Evolutionary conservation across 306 rosid genomes (phyloP).

Genomic region (Glycine latifolia): DNA sequence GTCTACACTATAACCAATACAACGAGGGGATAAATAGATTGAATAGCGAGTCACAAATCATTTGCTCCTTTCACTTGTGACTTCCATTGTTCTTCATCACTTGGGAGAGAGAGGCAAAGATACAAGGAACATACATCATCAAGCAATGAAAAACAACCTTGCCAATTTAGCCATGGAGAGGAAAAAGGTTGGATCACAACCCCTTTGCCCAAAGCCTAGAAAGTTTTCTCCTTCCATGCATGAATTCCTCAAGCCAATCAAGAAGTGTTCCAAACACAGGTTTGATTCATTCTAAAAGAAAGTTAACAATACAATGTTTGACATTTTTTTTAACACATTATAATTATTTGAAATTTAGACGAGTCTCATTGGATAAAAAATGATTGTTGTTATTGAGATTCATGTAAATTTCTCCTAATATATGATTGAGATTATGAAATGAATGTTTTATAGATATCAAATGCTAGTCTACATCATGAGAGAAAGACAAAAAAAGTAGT

Average conservation of each 20-base stretch:
- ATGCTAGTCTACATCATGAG: too few relatives aligned
- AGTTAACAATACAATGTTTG: neutral
- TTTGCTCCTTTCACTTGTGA: constrained; percentile 51
- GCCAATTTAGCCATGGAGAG: constrained; percentile 56
- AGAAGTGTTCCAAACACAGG: constrained; percentile 67
- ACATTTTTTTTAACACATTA: neutral
- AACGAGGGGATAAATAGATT: constrained; percentile 50
- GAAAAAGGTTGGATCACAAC: constrained; percentile 58
- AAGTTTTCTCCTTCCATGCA: constrained; percentile 62
- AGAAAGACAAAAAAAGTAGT: too few relatives aligned
- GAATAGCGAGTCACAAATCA: constrained; percentile 51
- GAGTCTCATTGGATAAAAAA: neutral
- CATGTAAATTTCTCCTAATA: too few relatives aligned
- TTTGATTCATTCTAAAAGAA: constrained; percentile 28
- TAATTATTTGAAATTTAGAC: neutral
- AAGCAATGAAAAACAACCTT: constrained; percentile 64
- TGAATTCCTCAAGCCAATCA: constrained; percentile 72
- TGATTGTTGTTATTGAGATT: neutral
- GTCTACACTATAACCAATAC: constrained; percentile 46
- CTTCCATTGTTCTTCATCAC: constrained; percentile 39
- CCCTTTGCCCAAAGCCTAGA: constrained; percentile 82
- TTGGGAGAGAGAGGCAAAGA: constrained; percentile 26
- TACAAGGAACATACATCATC: constrained; percentile 58
- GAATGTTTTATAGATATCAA: neutral
- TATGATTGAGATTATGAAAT: neutral